Evolutionary conservation across 352 stramenopile species (phyloP), one percentile per base, ranked within the genome.

Genomic region (Phytopythium litorale): DNA sequence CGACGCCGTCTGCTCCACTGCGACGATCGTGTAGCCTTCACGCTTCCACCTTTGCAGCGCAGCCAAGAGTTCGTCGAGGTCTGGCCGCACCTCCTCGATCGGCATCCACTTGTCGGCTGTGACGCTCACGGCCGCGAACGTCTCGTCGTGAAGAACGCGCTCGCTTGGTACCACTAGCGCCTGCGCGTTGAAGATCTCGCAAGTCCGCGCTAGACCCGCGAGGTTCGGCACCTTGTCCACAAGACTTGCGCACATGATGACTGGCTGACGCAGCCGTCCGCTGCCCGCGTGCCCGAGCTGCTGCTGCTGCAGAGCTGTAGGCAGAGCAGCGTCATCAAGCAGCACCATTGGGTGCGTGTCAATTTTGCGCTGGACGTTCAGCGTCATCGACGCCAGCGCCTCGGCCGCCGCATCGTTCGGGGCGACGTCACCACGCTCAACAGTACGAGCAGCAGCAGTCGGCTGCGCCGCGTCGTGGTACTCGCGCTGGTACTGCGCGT

Each of bases 221-320:
- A 98, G 68, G 72, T 99, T 99, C 15, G 96, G 93, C 37, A 98
- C 75, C 75, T 98, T 99, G 73, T 98, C 92, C 9, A 99, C 86
- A 21, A 99, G 81, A 35, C 80, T 91, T 18, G 85, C 85, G 51
- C 85, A 94, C 67, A 94, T 68, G 43, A 94, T 90, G 37, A 92
- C 72, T 0, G 75, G 75, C 67, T 92, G 81, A 11, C 83, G 78
- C 15, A 81, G 4, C 67, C 71, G 3, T 67, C 66, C 12, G 63
- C 58, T 40, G 53, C 62, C 23, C 48, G 51, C 6, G 62, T 65
- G 25, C 33, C 75, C 60, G 60, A 71, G 56, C 15, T 51, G 54
- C 13, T 60, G 35, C 54, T 50, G 54, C 23, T 72, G 69, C 75
- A 88, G 84, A n/a, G 67, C 79, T 30, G 67, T 59, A 15, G 78